Conservation (phyloP, 2,329 filamentous ascomycete genomes). For the Ceratocystiopsis sp. region DNA sequence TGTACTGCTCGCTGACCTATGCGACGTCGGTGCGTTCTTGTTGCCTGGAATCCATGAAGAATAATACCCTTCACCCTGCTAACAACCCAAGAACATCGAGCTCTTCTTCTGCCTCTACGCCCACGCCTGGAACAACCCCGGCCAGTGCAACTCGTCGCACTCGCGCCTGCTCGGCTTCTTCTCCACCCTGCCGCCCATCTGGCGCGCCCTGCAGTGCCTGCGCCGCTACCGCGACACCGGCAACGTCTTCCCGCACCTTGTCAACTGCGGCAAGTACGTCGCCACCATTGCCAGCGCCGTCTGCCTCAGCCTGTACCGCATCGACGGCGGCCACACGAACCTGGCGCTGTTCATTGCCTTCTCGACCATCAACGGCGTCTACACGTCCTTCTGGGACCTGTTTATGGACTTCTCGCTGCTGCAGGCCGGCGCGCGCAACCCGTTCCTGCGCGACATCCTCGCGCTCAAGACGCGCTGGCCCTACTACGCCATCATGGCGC, state of each 20-base stretch:
- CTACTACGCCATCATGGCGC: conserved; percentile 71
- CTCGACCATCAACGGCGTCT: conserved; percentile 66
- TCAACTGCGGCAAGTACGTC: conserved; percentile 82
- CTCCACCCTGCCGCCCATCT: conserved; percentile 64
- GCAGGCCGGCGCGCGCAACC: conserved; percentile 52
- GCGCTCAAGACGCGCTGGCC: conserved; percentile 64
- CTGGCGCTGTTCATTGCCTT: conserved; percentile 65
- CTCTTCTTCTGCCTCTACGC: conserved; percentile 91
- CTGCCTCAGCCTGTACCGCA: conserved; percentile 66
- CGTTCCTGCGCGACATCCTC: conserved; percentile 57
- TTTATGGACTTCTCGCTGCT: conserved; percentile 94
- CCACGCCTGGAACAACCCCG: conserved; percentile 54
- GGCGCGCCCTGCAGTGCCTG: conserved; percentile 80
- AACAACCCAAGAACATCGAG: conserved; percentile 64
- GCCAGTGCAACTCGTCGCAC: conserved; percentile 69
- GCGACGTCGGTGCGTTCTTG: no score
- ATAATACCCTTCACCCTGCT: no score
- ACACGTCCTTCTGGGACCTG: conserved; percentile 81
- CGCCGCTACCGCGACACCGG: conserved; percentile 75
- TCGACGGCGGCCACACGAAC: conserved; percentile 37
- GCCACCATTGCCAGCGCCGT: conserved; percentile 70
- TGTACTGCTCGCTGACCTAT: conserved; percentile 93
- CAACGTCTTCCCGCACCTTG: conserved; percentile 80
- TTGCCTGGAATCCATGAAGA: no score
- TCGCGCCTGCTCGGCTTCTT: conserved; percentile 79